These are phyloP conservation scores for Dactylellina leptospora DNA, from an alignment of 2,329 filamentous ascomycete species.

Conservation along the genomic window DNA sequence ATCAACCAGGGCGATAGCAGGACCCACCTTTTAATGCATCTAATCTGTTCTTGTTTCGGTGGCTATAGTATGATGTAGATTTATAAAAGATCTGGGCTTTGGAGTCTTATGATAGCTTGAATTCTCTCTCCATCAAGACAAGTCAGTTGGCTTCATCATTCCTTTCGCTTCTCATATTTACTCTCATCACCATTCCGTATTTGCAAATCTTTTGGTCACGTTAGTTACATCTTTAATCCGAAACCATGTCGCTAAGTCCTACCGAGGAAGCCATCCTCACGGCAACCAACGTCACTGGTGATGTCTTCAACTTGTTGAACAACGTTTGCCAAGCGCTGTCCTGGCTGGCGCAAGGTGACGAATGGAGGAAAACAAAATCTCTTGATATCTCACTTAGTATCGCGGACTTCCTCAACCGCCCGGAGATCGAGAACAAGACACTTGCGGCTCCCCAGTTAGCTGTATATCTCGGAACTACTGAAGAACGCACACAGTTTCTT, in stretches of 20 bases:
- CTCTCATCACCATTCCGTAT: neutral
- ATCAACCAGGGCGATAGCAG: neutral
- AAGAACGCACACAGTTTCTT: slow-evolving; percentile 30
- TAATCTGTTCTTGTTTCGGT: slow-evolving; percentile 11
- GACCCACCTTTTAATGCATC: slow-evolving; percentile 23
- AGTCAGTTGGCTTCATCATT: neutral
- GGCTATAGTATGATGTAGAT: too few species aligned
- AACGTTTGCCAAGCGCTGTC: slow-evolving; percentile 22
- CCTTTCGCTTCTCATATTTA: neutral
- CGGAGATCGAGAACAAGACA: slow-evolving; percentile 31
- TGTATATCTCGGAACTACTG: slow-evolving; percentile 25
- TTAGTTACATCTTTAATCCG: slow-evolving; percentile 1
- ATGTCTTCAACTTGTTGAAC: slow-evolving; percentile 18
- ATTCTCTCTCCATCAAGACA: slow-evolving; percentile 9
- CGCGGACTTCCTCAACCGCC: slow-evolving; percentile 23
- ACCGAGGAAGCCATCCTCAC: slow-evolving; percentile 31
- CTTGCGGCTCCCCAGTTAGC: slow-evolving; percentile 33
- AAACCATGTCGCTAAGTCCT: slow-evolving; percentile 9
- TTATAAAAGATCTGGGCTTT: slow-evolving; percentile 19
- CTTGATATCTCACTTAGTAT: slow-evolving; percentile 28
- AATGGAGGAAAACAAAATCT: slow-evolving; percentile 27
- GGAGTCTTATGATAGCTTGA: neutral
- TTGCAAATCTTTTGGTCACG: neutral
- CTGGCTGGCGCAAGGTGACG: slow-evolving; percentile 27
- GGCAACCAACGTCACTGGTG: slow-evolving; percentile 29